Evolutionary conservation across 768 basidiomycete genomes (phyloP), one percentile per base, ranked within the genome.

Genomic region (Stropharia rugosoannulata): DNA sequence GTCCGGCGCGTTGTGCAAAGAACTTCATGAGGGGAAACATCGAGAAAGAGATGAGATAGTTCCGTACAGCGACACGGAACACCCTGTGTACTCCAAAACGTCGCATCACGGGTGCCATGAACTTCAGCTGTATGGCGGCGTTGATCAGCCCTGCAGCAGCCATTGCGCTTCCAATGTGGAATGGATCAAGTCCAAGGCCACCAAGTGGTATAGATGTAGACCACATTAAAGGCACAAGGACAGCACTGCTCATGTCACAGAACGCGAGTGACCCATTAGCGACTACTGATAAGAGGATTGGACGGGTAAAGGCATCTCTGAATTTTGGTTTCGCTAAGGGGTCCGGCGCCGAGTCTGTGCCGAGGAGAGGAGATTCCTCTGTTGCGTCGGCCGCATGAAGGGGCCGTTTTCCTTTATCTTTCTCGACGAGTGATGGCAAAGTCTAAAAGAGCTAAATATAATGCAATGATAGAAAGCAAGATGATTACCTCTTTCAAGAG

Each of bases 151-250:
- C 64, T 46, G 75, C 60, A 8, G 83, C 55, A n/a, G 45, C 54
- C n/a, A 55, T n/a, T 5, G 40, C 18, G 6, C 18, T 76, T 6
- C 89, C 90, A 39, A 91, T 91, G 5, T 67, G 62, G 38, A 80
- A 77, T 0, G 90, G 85, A 19, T 76, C 70, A 39, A 91, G 72
- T 3, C 87, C 87, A 5, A 90, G 78, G 1, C 89, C 89, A 19
- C 89, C 89, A 1, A 79, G 73, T 12, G 71, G 67, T 45, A 82
- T 67, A 0, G 89, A 82, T 0, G 87, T 90, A 10, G 87, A 84
- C 54, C 72, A 79, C 39, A 78, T 68, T 45, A 80, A 68, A 12
- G 78, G 78, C 22, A 68, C 56, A 12, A 80, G 72, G 12, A 70
- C 73, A 19, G 64, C 60, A 42, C 69, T 62, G 42, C 64, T 59